Base-by-base conservation (phyloP, 495 filamentous ascomycete species). In the Polyplosphaeria fusca region DNA sequence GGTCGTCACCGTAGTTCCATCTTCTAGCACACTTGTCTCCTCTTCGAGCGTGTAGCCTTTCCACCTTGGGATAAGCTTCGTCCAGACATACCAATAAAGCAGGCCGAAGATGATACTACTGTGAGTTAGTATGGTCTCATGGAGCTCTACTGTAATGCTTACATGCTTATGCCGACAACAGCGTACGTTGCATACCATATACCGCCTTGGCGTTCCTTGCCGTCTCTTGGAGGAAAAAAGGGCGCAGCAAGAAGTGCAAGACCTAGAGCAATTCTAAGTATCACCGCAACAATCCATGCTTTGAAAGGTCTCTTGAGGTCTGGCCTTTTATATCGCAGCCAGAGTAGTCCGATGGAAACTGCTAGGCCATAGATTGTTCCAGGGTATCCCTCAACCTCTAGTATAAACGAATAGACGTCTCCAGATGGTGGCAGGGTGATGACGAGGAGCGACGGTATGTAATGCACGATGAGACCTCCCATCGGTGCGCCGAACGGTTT, bases 121-220 rank as follows among this genome's bases (percentile, higher is more conserved):
- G 28, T 62, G n/a, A n/a, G 13, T 60, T 32, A 63, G 50, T 53
- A 5, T 1, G 5, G 2, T 20, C 18, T 32, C n/a, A n/a, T n/a
- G n/a, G n/a, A n/a, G n/a, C n/a, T n/a, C n/a, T n/a, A n/a, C n/a
- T n/a, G 28, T 7, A 42, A 32, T 4, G 25, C 86, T 78, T 74
- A 88, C 86, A 86, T 77, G 24, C 76, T 76, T 39, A 82, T 78
- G 2, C 85, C 86, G 27, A 89, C 86, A 61, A 89, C 72, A 1
- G 86, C 86, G 73, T 89, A 89, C 5, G 80, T 87, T 0, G 82
- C 86, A 60, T 88, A 83, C 64, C 81, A 86, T 51, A 89, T 76
- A 26, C 82, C 76, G 7, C 79, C 79, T 52, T 80, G 74, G 12
- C 76, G 75, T 41, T 77, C 71, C 39, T 70, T 64, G 4, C 38